Percentiles rank a stretch among this genome's conserved stretches.
Conservation (phyloP, 1,284 basidiomycete genomes). For the Trametes pubescens region DNA sequence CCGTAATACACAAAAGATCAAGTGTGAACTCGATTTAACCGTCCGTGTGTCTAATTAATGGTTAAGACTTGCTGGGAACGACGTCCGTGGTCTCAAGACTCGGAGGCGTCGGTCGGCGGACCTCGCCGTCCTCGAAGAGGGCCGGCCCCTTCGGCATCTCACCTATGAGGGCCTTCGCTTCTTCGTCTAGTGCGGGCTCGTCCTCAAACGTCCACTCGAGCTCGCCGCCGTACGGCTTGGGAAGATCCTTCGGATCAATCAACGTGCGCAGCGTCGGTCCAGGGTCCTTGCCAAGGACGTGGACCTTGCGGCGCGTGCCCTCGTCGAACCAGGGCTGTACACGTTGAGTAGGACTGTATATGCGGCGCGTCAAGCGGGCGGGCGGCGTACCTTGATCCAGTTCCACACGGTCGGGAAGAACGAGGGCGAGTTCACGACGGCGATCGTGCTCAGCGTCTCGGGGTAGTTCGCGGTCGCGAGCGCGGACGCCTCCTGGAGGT, state of each 20-base stretch:
- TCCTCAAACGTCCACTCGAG: slow-evolving; percentile 73
- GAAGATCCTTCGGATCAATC: slow-evolving; percentile 64
- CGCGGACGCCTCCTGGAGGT: slow-evolving; percentile 76
- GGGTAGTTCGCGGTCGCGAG: slow-evolving; percentile 83
- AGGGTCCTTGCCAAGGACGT: slow-evolving; percentile 67
- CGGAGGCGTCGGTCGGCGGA: slow-evolving; percentile 32
- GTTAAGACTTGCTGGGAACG: background rate
- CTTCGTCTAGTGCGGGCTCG: slow-evolving; percentile 67
- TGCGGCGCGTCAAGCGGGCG: background rate
- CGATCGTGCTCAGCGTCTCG: slow-evolving; percentile 72
- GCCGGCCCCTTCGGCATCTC: slow-evolving; percentile 61
- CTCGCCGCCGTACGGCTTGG: slow-evolving; percentile 71
- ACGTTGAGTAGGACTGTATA: slow-evolving; percentile 3
- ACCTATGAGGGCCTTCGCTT: slow-evolving; percentile 50
- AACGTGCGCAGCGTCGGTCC: slow-evolving; percentile 58
- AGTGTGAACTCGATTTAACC: background rate
- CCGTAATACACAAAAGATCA: slow-evolving; percentile 19
- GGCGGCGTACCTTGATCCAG: slow-evolving; percentile 72
- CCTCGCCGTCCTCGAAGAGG: slow-evolving; percentile 55
- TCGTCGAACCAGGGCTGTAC: slow-evolving; percentile 77
- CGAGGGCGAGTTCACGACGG: slow-evolving; percentile 76
- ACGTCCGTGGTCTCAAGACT: background rate
- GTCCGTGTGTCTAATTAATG: background rate
- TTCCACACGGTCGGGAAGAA: slow-evolving; percentile 83
- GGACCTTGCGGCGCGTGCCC: slow-evolving; percentile 74